A percentile compares a stretch with the other conserved stretches of the same genome.
Evolutionary conservation across 1,139 yeast genomes (phyloP).

Genomic region (Nakaseomyces delphensis): DNA sequence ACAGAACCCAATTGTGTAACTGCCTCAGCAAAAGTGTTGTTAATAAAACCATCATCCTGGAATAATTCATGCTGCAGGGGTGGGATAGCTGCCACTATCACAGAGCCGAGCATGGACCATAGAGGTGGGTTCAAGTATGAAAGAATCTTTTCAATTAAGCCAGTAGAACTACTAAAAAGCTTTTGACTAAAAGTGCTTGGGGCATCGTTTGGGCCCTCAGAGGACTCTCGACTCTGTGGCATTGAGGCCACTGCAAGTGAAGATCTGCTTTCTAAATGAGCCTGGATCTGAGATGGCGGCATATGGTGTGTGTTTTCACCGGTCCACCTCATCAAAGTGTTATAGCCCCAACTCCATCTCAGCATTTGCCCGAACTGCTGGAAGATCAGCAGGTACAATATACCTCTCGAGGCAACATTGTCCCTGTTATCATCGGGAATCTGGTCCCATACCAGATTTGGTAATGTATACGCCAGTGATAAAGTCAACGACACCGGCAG

Average conservation of each 20-base stretch:
- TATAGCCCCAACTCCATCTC: slow-evolving; percentile 80
- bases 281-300: slow-evolving; percentile 25
- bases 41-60: slow-evolving; percentile 55
- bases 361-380: slow-evolving; percentile 73
- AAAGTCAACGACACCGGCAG: slow-evolving; percentile 67
- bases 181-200: slow-evolving; percentile 13
- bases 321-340: slow-evolving; percentile 45
- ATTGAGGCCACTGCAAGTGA: not conserved
- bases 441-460: slow-evolving; percentile 67
- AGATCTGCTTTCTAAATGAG: slow-evolving; percentile 10
- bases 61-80: slow-evolving; percentile 58
- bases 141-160: slow-evolving; percentile 11
- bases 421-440: slow-evolving; percentile 53
- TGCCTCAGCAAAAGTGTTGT: slow-evolving; percentile 69
- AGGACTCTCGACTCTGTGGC: not conserved
- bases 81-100: slow-evolving; percentile 76
- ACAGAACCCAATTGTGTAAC: slow-evolving; percentile 75
- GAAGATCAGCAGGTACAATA: slow-evolving; percentile 58
- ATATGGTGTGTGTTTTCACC: slow-evolving; percentile 30
- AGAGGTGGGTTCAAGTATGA: slow-evolving; percentile 86
- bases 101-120: slow-evolving; percentile 81
- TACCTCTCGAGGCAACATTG: slow-evolving; percentile 66
- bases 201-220: not conserved
- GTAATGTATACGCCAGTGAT: slow-evolving; percentile 61
- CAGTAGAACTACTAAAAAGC: slow-evolving; percentile 7